phyloP scores from a whole-genome alignment of 306 rosid species.

The Lathyrus oleraceus region DNA sequence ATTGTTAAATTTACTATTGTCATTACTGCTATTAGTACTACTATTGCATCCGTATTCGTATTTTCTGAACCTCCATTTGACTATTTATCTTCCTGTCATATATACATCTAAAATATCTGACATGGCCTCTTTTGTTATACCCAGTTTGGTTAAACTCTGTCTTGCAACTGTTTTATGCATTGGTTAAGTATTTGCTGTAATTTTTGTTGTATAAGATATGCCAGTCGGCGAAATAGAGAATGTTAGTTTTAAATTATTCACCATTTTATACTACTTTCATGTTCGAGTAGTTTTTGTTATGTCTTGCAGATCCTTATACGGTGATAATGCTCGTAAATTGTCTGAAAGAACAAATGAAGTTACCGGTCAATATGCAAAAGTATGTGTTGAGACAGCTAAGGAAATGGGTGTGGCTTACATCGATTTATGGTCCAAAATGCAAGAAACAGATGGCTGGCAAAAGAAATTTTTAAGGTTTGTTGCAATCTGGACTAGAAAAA shows the following conservation, averaged over 20 bases:
- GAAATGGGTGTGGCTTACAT: conserved; percentile 58
- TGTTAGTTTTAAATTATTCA: conserved; percentile 9
- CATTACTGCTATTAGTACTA: neutral
- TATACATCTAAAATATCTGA: conserved; percentile 10
- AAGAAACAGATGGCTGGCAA: conserved; percentile 92
- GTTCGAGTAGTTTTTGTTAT: conserved; percentile 32
- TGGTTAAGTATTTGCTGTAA: conserved; percentile 8
- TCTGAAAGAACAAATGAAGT: conserved; percentile 85
- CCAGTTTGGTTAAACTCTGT: conserved; percentile 17
- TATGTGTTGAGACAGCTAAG: conserved; percentile 67
- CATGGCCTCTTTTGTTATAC: neutral
- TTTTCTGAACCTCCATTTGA: conserved; percentile 16
- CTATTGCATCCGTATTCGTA: conserved; percentile 5
- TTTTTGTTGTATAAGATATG: conserved; percentile 5
- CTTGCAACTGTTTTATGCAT: neutral
- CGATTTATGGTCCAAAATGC: conserved; percentile 91
- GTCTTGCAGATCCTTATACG: conserved; percentile 64
- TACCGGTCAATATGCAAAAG: conserved; percentile 73
- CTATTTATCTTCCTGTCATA: neutral
- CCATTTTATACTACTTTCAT: conserved; percentile 15
- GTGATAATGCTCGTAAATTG: conserved; percentile 59
- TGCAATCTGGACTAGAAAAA: conserved; percentile 22
- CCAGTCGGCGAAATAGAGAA: conserved; percentile 18
- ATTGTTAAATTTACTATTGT: conserved; percentile 6
- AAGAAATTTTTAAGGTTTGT: conserved; percentile 76